These are phyloP conservation scores for Colletotrichum tabaci DNA, from an alignment of 2,329 filamentous ascomycete species.

Conservation along the genomic window DNA sequence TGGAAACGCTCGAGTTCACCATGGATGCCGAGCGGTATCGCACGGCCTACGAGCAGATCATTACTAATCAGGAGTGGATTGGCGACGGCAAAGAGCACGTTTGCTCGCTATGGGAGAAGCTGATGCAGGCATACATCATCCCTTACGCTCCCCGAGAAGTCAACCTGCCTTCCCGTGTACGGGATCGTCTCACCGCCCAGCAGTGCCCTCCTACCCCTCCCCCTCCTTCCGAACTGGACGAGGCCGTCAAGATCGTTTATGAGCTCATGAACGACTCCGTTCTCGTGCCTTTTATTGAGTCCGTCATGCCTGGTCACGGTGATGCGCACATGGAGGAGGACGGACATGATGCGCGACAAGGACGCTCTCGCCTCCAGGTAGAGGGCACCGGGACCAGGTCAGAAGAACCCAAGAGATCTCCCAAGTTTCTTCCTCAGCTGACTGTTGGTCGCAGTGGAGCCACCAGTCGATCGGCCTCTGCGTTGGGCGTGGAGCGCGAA, in stretches of 20 bases:
- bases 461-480: conserved; percentile 59
- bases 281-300: conserved; percentile 90
- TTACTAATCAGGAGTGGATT: conserved; percentile 58
- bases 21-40: conserved; percentile 92
- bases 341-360: conserved; percentile 52
- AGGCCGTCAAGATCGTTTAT: conserved; percentile 89
- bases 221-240: conserved; percentile 81
- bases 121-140: conserved; percentile 91
- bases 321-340: conserved; percentile 56
- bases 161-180: conserved; percentile 89
- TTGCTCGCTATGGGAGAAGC: conserved; percentile 86
- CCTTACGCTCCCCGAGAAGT: conserved; percentile 89
- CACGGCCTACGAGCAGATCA: conserved; percentile 66
- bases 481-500: conserved; percentile 63
- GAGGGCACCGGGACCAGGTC: conserved; percentile 52
- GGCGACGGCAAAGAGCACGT: conserved; percentile 74
- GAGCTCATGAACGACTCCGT: conserved; percentile 99
- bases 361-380: conserved; percentile 57
- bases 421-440: conserved; percentile 62
- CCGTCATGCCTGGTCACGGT: conserved; percentile 58
- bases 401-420: conserved; percentile 60
- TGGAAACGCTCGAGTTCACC: conserved; percentile 97
- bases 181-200: conserved; percentile 82
- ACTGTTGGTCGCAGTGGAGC: conserved; percentile 55
- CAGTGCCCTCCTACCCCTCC: conserved; percentile 74